These are phyloP conservation scores for Hemileia vastatrix DNA, from an alignment of 1,284 basidiomycete species.

Conservation along the genomic window DNA sequence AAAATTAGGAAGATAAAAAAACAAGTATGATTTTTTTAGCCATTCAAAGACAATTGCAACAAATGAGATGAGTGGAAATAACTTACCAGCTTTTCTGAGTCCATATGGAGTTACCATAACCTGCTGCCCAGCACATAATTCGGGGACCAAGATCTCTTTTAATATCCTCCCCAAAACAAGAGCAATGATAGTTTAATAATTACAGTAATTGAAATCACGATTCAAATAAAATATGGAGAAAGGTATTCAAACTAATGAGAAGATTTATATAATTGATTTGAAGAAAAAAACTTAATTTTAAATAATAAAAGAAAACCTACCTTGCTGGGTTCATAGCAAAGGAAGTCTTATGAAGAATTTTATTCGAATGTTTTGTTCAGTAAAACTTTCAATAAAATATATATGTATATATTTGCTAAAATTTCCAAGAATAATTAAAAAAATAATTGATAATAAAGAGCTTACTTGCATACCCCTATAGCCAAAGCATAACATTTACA, in stretches of 20 bases:
- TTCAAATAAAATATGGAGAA: not conserved
- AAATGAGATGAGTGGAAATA: too few species aligned
- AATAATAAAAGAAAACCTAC: not conserved
- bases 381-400: too few species aligned
- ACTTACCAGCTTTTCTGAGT: not conserved
- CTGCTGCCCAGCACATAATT: slow-evolving; percentile 6
- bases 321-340: slow-evolving; percentile 15
- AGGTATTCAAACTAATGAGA: not conserved
- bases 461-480: slow-evolving; percentile 16
- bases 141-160: slow-evolving; percentile 15
- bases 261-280: not conserved
- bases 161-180: too few species aligned
- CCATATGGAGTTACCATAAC: slow-evolving; percentile 10
- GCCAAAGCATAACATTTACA: not conserved
- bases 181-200: too few species aligned
- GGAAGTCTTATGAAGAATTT: too few species aligned
- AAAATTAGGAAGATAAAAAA: not conserved
- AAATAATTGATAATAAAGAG: not conserved
- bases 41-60: not conserved
- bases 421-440: not conserved
- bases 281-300: not conserved
- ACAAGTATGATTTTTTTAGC: not conserved
- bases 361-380: too few species aligned
- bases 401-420: too few species aligned
- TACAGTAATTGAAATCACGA: too few species aligned